Evolutionary conservation across 2,329 filamentous ascomycete species (phyloP).

Genomic region (Magnaporthales sp.): DNA sequence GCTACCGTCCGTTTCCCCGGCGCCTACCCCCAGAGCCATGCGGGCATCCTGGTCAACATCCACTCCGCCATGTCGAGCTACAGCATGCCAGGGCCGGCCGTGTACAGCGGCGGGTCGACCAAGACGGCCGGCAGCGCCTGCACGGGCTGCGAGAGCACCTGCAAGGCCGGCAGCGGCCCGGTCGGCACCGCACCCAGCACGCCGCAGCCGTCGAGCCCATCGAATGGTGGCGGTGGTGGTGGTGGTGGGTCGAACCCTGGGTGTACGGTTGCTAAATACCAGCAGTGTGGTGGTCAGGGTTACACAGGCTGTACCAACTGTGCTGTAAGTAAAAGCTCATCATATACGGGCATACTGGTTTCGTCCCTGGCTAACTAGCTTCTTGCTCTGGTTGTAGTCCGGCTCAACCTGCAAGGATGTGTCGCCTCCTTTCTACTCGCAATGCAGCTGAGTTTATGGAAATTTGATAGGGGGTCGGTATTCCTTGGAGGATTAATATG

Average conservation of each 20-base stretch:
- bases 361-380: neutral
- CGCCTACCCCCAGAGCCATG: slow-evolving; percentile 27
- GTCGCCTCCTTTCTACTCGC: slow-evolving; percentile 1
- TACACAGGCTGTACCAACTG: slow-evolving; percentile 16
- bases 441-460: neutral
- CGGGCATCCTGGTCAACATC: slow-evolving; percentile 33
- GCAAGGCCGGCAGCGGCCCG: slow-evolving; percentile 20
- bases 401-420: neutral
- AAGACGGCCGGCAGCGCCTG: slow-evolving; percentile 27
- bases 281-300: slow-evolving; percentile 17
- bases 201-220: slow-evolving; percentile 6
- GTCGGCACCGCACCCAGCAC: slow-evolving; percentile 16
- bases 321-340: neutral
- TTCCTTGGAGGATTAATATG: neutral
- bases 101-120: slow-evolving; percentile 23
- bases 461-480: neutral
- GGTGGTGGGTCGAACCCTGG: neutral
- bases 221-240: neutral
- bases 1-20: slow-evolving; percentile 24
- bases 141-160: slow-evolving; percentile 25
- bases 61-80: slow-evolving; percentile 28
- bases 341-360: too few relatives aligned
- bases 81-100: slow-evolving; percentile 28
- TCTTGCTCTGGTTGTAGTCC: neutral
- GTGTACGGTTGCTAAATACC: slow-evolving; percentile 13